These are phyloP conservation scores for Penicillium paneum DNA, from an alignment of 2,329 filamentous ascomycete species.

Conservation along the genomic window DNA sequence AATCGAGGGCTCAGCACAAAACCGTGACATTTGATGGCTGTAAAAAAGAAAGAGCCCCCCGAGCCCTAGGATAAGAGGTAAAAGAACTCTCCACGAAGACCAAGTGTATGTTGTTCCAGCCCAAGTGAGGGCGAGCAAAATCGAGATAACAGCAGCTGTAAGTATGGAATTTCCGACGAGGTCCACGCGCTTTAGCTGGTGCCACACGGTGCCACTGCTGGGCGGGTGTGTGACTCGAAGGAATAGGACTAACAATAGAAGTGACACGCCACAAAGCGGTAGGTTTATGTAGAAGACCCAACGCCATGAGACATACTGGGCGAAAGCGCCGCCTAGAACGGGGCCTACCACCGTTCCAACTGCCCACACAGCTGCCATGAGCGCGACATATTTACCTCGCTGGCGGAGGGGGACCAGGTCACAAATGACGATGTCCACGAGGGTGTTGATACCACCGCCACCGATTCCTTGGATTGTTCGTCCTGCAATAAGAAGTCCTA, in stretches of 20 bases:
- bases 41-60: slow-evolving; percentile 30
- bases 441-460: slow-evolving; percentile 2
- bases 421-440: slow-evolving; percentile 3
- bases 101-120: slow-evolving; percentile 32
- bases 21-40: slow-evolving; percentile 1
- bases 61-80: slow-evolving; percentile 30
- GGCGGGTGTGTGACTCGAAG: slow-evolving; percentile 11
- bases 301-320: slow-evolving; percentile 3
- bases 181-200: slow-evolving; percentile 22
- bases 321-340: slow-evolving; percentile 3
- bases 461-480: slow-evolving; percentile 9
- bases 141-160: slow-evolving; percentile 24
- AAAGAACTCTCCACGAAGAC: slow-evolving; percentile 28
- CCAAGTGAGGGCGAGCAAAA: slow-evolving; percentile 33
- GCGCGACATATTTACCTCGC: slow-evolving; percentile 8
- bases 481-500: slow-evolving; percentile 7
- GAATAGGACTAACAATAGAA: not conserved
- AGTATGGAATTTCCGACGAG: slow-evolving; percentile 31
- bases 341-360: slow-evolving; percentile 6
- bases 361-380: slow-evolving; percentile 4
- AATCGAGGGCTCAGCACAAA: slow-evolving; percentile 1
- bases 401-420: slow-evolving; percentile 9
- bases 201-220: not conserved
- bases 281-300: slow-evolving; percentile 13
- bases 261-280: not conserved